Conservation (phyloP, 202 grass and related monocot species). For the Panicum virgatum region DNA sequence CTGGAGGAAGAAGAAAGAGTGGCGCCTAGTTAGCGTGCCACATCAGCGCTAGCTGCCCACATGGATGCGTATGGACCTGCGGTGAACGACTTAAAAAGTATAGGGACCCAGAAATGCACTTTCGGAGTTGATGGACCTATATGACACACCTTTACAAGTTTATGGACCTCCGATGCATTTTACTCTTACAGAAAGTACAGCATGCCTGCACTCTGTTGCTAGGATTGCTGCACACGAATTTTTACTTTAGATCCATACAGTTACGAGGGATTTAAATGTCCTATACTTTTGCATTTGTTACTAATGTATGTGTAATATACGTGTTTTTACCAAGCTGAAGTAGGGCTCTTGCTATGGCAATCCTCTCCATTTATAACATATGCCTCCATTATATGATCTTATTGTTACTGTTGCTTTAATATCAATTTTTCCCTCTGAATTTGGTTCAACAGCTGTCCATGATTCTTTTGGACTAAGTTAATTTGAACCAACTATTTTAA, state of each 20-base stretch:
- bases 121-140: no score
- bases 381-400: background rate
- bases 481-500: background rate
- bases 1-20: no score
- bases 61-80: no score
- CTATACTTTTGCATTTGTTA: background rate
- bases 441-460: constrained; percentile 8
- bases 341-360: background rate
- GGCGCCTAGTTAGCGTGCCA: no score
- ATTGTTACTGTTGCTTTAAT: background rate
- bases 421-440: background rate
- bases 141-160: no score
- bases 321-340: background rate
- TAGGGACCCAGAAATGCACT: no score
- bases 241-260: background rate
- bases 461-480: no score
- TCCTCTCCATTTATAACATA: background rate
- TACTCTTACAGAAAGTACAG: background rate
- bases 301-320: background rate
- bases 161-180: no score
- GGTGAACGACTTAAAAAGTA: no score
- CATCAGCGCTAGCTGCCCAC: no score
- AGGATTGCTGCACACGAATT: background rate
- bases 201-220: background rate
- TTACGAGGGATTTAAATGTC: constrained; percentile 20